Evolutionary conservation across 73 alveolate genomes (phyloP).

Genomic region (Tetrahymena thermophila): DNA sequence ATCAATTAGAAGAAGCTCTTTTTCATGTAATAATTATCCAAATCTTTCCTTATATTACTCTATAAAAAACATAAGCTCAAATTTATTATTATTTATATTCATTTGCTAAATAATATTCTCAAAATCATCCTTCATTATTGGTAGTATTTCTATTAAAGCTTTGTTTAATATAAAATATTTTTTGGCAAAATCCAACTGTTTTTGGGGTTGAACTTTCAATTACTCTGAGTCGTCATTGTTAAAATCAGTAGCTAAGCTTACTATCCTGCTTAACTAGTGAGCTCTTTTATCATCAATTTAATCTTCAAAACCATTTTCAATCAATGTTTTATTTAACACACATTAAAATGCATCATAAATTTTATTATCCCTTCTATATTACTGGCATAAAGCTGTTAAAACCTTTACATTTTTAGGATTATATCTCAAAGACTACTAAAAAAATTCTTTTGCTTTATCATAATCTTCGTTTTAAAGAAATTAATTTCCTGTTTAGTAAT

Average conservation of each 20-base stretch:
- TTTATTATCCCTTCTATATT: not conserved
- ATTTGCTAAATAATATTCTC: not conserved
- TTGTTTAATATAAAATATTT: not conserved
- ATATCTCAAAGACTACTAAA: not conserved
- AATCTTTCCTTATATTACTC: not conserved
- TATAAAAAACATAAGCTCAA: not conserved
- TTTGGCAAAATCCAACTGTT: not conserved
- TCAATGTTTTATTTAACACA: not conserved
- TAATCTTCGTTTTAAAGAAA: not conserved
- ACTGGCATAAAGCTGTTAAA: not conserved
- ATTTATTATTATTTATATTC: not conserved
- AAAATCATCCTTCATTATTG: not conserved
- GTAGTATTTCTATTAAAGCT: not conserved
- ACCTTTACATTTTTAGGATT: not conserved
- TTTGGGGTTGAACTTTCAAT: not conserved
- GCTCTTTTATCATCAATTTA: not conserved
- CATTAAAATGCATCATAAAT: not conserved
- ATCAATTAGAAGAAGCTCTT: not conserved
- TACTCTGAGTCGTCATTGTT: not conserved
- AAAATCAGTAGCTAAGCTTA: not conserved
- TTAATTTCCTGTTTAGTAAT: not conserved
- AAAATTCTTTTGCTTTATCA: not conserved
- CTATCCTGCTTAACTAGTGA: not conserved
- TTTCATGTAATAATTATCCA: not conserved
- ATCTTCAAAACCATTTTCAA: not conserved